Evolutionary conservation across 2,329 filamentous ascomycete species (phyloP).

Genomic region (Paecilomyces variotii): DNA sequence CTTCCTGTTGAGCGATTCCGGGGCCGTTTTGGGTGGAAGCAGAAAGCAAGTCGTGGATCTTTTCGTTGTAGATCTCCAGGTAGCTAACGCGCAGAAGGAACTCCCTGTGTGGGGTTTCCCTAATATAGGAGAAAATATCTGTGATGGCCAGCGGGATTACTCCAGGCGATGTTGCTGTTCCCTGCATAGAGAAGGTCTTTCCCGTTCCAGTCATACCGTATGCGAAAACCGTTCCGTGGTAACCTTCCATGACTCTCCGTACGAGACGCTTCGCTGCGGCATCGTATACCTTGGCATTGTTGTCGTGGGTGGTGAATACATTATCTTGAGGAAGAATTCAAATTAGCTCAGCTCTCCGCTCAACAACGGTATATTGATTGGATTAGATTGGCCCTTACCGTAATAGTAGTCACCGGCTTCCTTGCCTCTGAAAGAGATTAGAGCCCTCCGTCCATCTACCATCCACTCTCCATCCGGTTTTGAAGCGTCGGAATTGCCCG

Average conservation of each 20-base stretch:
- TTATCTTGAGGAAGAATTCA: slow-evolving; percentile 57
- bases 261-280: slow-evolving; percentile 88
- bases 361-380: slow-evolving; percentile 7
- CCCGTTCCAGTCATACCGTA: slow-evolving; percentile 99
- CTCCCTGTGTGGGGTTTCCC: slow-evolving; percentile 89
- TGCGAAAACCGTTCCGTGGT: slow-evolving; percentile 95
- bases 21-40: slow-evolving; percentile 54
- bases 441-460: slow-evolving; percentile 73
- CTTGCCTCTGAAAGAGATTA: slow-evolving; percentile 76
- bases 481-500: slow-evolving; percentile 50
- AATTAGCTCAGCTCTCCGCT: slow-evolving; percentile 8
- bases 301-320: slow-evolving; percentile 87
- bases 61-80: slow-evolving; percentile 98
- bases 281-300: slow-evolving; percentile 93
- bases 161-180: slow-evolving; percentile 87
- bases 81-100: slow-evolving; percentile 95
- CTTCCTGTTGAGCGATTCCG: slow-evolving; percentile 61
- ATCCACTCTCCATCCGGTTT: slow-evolving; percentile 78
- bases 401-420: slow-evolving; percentile 91
- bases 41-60: slow-evolving; percentile 85
- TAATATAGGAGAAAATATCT: slow-evolving; percentile 98
- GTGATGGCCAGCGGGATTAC: slow-evolving; percentile 96
- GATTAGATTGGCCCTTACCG: slow-evolving; percentile 50
- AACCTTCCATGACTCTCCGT: slow-evolving; percentile 95
- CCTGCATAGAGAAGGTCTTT: slow-evolving; percentile 99